Evolutionary conservation across 2,329 filamentous ascomycete species (phyloP).

Genomic region (Beauveria scarabaeidicola): DNA sequence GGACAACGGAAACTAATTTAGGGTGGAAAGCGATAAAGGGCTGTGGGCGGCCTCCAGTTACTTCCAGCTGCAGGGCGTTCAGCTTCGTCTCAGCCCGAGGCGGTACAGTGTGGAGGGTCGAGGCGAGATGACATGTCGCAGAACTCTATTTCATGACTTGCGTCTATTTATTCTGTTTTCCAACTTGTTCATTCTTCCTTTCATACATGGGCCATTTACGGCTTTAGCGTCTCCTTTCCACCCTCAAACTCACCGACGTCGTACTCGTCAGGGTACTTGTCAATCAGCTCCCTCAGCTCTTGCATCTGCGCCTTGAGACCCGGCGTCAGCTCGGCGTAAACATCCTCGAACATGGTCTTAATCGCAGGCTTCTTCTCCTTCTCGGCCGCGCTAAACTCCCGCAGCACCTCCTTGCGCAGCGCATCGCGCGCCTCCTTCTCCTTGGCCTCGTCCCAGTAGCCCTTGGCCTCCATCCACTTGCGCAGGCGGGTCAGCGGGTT

Average conservation of each 20-base stretch:
- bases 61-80: too few species aligned
- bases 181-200: not conserved
- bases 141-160: not conserved
- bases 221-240: conserved; percentile 55
- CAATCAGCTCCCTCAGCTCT: conserved; percentile 66
- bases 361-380: conserved; percentile 71
- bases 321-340: conserved; percentile 81
- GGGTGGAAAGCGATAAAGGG: too few species aligned
- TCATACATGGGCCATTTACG: conserved; percentile 14
- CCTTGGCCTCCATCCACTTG: conserved; percentile 82
- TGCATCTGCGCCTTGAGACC: conserved; percentile 64
- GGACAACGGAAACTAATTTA: too few species aligned
- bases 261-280: conserved; percentile 88
- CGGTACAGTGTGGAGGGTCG: too few species aligned
- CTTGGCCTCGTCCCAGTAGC: conserved; percentile 74
- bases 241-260: conserved; percentile 70
- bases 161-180: conserved; percentile 3
- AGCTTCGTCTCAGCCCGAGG: too few species aligned
- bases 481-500: conserved; percentile 79
- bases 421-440: conserved; percentile 64
- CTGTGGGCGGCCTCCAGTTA: too few species aligned
- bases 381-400: conserved; percentile 77
- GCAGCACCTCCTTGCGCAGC: conserved; percentile 66
- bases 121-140: too few species aligned
- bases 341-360: conserved; percentile 68